phyloP scores from a whole-genome alignment of 805 yeast genomes.

The Ogataea parapolymorpha region DNA sequence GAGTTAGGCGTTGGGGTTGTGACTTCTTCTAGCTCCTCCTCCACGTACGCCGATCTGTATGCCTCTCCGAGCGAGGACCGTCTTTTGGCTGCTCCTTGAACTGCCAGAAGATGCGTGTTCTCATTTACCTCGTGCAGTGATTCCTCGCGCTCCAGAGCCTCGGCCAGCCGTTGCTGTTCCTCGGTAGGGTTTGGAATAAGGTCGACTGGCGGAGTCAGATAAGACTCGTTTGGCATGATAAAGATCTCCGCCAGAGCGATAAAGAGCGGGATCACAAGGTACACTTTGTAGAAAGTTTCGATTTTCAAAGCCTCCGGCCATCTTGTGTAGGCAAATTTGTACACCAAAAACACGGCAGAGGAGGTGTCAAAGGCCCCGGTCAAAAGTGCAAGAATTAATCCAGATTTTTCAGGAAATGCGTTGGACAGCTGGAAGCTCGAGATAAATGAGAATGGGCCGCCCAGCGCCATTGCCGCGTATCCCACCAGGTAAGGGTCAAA shows the following conservation, averaged over 20 bases:
- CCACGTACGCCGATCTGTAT: conserved; percentile 49
- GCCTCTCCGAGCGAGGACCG: conserved; percentile 58
- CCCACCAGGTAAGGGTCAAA: conserved; percentile 54
- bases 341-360: conserved; percentile 50
- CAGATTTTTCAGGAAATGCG: conserved; percentile 52
- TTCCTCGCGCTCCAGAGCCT: conserved; percentile 28
- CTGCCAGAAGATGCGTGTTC: conserved; percentile 16
- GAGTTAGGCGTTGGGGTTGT: conserved; percentile 40
- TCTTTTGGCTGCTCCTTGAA: conserved; percentile 29
- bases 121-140: conserved; percentile 21
- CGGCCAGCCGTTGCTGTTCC: conserved; percentile 26
- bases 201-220: conserved; percentile 39
- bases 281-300: conserved; percentile 43
- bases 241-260: conserved; percentile 44
- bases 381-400: conserved; percentile 48
- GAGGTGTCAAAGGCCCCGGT: conserved; percentile 62
- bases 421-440: conserved; percentile 57
- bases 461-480: conserved; percentile 51
- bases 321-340: conserved; percentile 38
- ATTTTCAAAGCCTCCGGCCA: conserved; percentile 37
- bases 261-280: conserved; percentile 47
- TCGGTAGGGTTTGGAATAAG: conserved; percentile 32
- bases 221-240: conserved; percentile 50
- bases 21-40: conserved; percentile 42
- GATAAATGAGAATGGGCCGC: conserved; percentile 56